Conservation (phyloP, 805 yeast genomes). For the Starmerella stellata region DNA sequence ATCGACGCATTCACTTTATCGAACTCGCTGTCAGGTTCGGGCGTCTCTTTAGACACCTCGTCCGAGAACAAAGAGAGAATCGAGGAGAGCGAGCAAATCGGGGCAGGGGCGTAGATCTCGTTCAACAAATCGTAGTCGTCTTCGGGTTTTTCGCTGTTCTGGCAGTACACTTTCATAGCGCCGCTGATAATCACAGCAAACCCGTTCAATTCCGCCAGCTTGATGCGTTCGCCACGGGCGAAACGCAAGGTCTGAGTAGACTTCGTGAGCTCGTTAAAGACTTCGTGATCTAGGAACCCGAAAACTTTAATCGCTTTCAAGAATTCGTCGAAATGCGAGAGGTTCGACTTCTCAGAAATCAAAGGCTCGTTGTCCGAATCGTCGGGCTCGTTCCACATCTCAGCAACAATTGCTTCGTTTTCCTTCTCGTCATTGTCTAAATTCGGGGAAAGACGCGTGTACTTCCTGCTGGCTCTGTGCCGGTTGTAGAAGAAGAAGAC, state of each 20-base stretch:
- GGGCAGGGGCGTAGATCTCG: slow-evolving; percentile 66
- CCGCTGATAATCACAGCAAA: slow-evolving; percentile 91
- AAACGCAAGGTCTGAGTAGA: slow-evolving; percentile 78
- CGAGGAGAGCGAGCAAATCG: slow-evolving; percentile 65
- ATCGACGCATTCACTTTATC: slow-evolving; percentile 23
- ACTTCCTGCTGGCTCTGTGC: slow-evolving; percentile 44
- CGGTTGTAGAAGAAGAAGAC: slow-evolving; percentile 35
- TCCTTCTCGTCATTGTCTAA: slow-evolving; percentile 16
- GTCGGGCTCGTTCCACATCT: slow-evolving; percentile 25
- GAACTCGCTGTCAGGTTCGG: slow-evolving; percentile 9
- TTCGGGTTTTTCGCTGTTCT: slow-evolving; percentile 12
- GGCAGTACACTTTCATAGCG: slow-evolving; percentile 41
- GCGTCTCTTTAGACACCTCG: slow-evolving; percentile 21
- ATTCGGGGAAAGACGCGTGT: slow-evolving; percentile 38
- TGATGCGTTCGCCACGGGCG: slow-evolving; percentile 55
- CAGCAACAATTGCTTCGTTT: slow-evolving; percentile 27
- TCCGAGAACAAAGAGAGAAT: slow-evolving; percentile 58
- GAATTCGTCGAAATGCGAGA: slow-evolving; percentile 73
- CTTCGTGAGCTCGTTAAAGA: slow-evolving; percentile 80
- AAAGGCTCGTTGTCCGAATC: slow-evolving; percentile 19
- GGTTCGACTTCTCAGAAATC: slow-evolving; percentile 27
- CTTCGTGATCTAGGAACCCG: slow-evolving; percentile 79
- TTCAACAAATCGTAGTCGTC: slow-evolving; percentile 59
- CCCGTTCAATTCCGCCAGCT: slow-evolving; percentile 59
- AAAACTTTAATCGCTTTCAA: slow-evolving; percentile 79